These are phyloP conservation scores for Fraxinus paxiana DNA, from an alignment of 305 asterid genomes.

Conservation along the genomic window DNA sequence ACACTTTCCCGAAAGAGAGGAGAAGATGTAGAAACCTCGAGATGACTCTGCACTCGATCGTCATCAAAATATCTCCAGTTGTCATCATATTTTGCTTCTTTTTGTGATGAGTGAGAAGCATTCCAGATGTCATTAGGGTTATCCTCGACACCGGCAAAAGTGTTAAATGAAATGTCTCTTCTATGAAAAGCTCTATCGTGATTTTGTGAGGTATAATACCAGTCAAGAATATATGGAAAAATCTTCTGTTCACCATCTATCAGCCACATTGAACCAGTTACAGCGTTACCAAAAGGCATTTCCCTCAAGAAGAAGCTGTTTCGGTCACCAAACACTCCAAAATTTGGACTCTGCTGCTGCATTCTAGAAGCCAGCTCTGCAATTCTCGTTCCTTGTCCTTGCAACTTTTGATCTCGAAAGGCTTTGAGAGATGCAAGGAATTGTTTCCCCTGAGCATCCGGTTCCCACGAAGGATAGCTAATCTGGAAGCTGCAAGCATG, in stretches of 20 bases:
- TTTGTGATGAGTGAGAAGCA: slow-evolving; percentile 31
- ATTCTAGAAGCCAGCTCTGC: slow-evolving; percentile 30
- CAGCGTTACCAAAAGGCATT: slow-evolving; percentile 25
- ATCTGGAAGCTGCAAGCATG: slow-evolving; percentile 61
- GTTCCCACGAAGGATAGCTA: slow-evolving; percentile 82
- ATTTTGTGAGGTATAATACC: slow-evolving; percentile 68
- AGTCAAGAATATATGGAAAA: slow-evolving; percentile 76
- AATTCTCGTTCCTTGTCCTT: slow-evolving; percentile 33
- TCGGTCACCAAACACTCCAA: slow-evolving; percentile 36
- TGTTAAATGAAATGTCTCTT: slow-evolving; percentile 29
- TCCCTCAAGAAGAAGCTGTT: slow-evolving; percentile 42
- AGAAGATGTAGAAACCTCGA: slow-evolving; percentile 67
- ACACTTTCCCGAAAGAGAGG: slow-evolving; percentile 70
- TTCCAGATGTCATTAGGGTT: slow-evolving; percentile 38
- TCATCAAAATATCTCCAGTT: slow-evolving; percentile 51
- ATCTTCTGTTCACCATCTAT: slow-evolving; percentile 54
- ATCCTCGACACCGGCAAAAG: slow-evolving; percentile 30
- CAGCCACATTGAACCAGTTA: slow-evolving; percentile 56
- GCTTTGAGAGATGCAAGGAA: slow-evolving; percentile 56
- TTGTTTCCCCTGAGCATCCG: slow-evolving; percentile 63
- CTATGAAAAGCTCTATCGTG: slow-evolving; percentile 36
- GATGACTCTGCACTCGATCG: slow-evolving; percentile 40
- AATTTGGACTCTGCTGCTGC: slow-evolving; percentile 44
- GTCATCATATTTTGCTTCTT: slow-evolving; percentile 28
- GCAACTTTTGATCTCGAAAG: slow-evolving; percentile 67